Base-by-base conservation (phyloP, 805 yeast species). In the Candida orba region DNA sequence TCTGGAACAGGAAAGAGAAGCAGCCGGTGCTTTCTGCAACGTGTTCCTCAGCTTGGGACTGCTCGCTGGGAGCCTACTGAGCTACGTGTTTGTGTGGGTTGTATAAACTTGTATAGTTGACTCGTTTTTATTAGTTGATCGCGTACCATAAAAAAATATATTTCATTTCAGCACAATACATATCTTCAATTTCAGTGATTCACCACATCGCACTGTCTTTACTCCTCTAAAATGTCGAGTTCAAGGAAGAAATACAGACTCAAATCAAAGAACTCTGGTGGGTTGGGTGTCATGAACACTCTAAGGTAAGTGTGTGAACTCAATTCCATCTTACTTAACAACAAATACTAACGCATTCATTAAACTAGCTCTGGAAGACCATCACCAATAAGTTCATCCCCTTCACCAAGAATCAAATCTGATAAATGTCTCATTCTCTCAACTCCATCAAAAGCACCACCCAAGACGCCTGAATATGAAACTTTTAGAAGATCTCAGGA, bases 11-110 rank as follows among this genome's bases (percentile, higher is more conserved):
- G 91, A 87, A 55, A 80, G 79, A 59, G 87, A 86, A 46, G 96
- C 96, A 1, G 96, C 98, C 2, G 96, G 96, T 37, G 97, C 97
- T 4, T 85, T 90, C 59, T 81, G 95, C 37, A 79, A 88, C 1
- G 78, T 90, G 20, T 79, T 87, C 51, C 74, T 90, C 41, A 80
- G 90, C 44, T 57, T 79, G 10, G 96, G 96, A 0, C 71, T 91
- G 40, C 79, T 93, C 0, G 66, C 72, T 2, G 99, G 99, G 5
- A 81, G 95, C 46, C 48, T 88, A 1, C 57, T 80, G 42, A 84
- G 95, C 55, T 91, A 88, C 56, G 48, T 77, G 3, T 70, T 85
- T 47, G 90, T 81, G 10, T 37, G 34, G 34, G 39, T 37, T 7
- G 15, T 37, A 17, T 37, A 20, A 32, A 17, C 15, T 31, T 31